phyloP scores from a whole-genome alignment of 768 basidiomycete species.

The Trametes maxima region DNA sequence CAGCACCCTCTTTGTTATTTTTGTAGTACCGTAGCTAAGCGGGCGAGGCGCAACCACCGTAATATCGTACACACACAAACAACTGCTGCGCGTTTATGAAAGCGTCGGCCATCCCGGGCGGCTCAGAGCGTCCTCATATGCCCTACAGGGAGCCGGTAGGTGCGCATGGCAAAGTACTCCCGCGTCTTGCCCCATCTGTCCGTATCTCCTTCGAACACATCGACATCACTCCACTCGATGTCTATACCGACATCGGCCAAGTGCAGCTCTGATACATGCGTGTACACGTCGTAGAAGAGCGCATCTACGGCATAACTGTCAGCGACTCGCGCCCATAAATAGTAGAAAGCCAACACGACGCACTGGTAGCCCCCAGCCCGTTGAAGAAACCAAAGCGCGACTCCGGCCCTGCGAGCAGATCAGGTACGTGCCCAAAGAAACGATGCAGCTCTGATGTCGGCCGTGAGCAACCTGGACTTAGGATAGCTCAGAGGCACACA shows the following conservation, averaged over 20 bases:
- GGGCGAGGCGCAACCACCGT: neutral
- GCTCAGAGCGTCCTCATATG: slow-evolving; percentile 30
- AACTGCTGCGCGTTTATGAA: slow-evolving; percentile 6
- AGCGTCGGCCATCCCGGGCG: neutral
- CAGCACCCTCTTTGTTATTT: slow-evolving; percentile 10
- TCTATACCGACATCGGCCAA: slow-evolving; percentile 79
- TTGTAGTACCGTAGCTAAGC: neutral
- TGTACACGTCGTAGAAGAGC: slow-evolving; percentile 90
- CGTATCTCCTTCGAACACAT: slow-evolving; percentile 57
- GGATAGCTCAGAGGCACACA: slow-evolving; percentile 22
- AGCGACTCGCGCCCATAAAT: neutral
- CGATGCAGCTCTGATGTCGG: slow-evolving; percentile 57
- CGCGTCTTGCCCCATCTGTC: slow-evolving; percentile 77
- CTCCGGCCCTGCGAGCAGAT: slow-evolving; percentile 71
- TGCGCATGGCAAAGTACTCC: slow-evolving; percentile 75
- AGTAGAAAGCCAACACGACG: slow-evolving; percentile 29
- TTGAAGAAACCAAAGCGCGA: slow-evolving; percentile 96
- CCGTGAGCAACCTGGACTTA: neutral
- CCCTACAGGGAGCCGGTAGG: slow-evolving; percentile 70
- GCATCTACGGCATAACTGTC: slow-evolving; percentile 54
- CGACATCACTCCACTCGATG: slow-evolving; percentile 81
- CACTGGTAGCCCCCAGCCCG: slow-evolving; percentile 93
- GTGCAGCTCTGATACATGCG: slow-evolving; percentile 81
- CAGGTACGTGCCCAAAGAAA: slow-evolving; percentile 82
- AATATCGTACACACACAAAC: neutral